These are phyloP conservation scores for Ehretia macrophylla DNA, from an alignment of 257 asterid species.

Conservation along the genomic window DNA sequence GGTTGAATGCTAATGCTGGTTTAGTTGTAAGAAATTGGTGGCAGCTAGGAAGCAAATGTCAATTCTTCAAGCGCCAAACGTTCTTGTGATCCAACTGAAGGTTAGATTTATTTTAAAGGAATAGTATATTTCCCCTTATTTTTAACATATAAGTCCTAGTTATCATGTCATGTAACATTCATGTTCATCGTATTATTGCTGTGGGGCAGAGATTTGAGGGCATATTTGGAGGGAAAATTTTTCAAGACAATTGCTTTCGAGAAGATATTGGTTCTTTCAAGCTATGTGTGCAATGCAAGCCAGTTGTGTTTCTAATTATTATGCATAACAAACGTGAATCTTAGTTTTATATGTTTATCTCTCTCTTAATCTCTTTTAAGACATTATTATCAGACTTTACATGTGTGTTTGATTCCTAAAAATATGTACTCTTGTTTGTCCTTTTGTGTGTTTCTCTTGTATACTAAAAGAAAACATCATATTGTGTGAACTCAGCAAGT, in stretches of 20 bases:
- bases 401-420: too few relatives aligned
- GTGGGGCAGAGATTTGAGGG: slow-evolving; percentile 83
- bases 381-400: too few relatives aligned
- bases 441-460: too few relatives aligned
- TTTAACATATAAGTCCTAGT: neutral
- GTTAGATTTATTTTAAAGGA: slow-evolving; percentile 26
- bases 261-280: slow-evolving; percentile 41
- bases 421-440: neutral
- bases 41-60: slow-evolving; percentile 97
- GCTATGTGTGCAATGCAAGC: slow-evolving; percentile 74
- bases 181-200: neutral
- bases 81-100: slow-evolving; percentile 96
- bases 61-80: slow-evolving; percentile 87
- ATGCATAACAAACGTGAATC: neutral
- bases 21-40: slow-evolving; percentile 94
- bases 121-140: slow-evolving; percentile 5
- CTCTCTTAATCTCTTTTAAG: too few relatives aligned
- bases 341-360: neutral
- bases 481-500: too few relatives aligned
- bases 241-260: slow-evolving; percentile 53
- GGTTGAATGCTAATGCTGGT: slow-evolving; percentile 27
- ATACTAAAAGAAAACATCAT: too few relatives aligned
- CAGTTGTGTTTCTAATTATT: slow-evolving; percentile 37
- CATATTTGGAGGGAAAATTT: slow-evolving; percentile 79
- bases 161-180: too few relatives aligned